A percentile compares a stretch with the other conserved stretches of the same genome.
Evolutionary conservation across 2,329 filamentous ascomycete species (phyloP).

Genomic region (Fusarium cyanostomum): DNA sequence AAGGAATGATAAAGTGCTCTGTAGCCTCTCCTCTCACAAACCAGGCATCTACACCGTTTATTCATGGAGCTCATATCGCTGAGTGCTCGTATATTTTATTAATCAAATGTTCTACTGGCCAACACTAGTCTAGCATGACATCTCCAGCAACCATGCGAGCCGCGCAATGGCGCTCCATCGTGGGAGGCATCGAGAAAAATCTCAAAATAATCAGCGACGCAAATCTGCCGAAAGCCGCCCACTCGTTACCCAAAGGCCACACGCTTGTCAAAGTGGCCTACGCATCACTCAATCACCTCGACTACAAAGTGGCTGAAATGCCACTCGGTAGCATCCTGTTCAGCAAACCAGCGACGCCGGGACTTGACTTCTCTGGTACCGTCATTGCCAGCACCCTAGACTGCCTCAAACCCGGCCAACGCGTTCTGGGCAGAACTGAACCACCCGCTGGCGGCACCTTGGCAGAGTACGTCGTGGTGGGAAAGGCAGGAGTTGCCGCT

Average conservation of each 20-base stretch:
- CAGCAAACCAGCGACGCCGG: slow-evolving; percentile 22
- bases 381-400: neutral
- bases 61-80: neutral
- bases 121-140: slow-evolving; percentile 12
- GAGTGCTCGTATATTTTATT: neutral
- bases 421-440: slow-evolving; percentile 27
- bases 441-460: slow-evolving; percentile 9
- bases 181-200: slow-evolving; percentile 32
- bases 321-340: slow-evolving; percentile 14
- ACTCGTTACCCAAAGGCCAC: slow-evolving; percentile 3
- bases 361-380: slow-evolving; percentile 33
- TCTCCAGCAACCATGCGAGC: slow-evolving; percentile 32
- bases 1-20: neutral
- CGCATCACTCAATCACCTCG: slow-evolving; percentile 34
- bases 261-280: slow-evolving; percentile 30
- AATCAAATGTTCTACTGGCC: neutral
- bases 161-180: slow-evolving; percentile 27
- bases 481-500: neutral
- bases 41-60: neutral
- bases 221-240: slow-evolving; percentile 6
- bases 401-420: slow-evolving; percentile 1
- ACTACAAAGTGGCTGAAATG: slow-evolving; percentile 34
- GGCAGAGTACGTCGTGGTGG: slow-evolving; percentile 30
- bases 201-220: slow-evolving; percentile 3
- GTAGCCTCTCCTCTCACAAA: neutral